A percentile compares a stretch with the other conserved stretches of the same genome.
phyloP scores from a whole-genome alignment of 371 early-diverging fungal genomes.

The Haplosporangium sp. region DNA sequence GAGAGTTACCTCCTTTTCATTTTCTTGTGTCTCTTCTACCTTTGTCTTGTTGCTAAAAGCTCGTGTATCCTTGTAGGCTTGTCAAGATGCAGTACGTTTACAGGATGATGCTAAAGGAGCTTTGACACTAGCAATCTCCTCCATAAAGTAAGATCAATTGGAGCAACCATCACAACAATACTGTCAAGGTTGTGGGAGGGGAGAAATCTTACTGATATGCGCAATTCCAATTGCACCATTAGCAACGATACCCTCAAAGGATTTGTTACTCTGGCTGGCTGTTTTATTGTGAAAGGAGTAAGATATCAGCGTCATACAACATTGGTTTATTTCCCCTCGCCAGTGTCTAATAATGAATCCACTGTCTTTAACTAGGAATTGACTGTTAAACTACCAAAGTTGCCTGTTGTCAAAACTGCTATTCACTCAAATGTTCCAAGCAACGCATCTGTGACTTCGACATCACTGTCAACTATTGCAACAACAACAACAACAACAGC shows the following conservation, averaged over 20 bases:
- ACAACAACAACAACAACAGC: constrained; percentile 4
- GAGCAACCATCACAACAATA: background rate
- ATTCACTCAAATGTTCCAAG: constrained; percentile 40
- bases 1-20: background rate
- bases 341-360: background rate
- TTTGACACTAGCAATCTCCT: constrained; percentile 44
- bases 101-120: constrained; percentile 54
- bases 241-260: constrained; percentile 53
- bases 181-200: background rate
- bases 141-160: constrained; percentile 25
- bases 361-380: constrained; percentile 23
- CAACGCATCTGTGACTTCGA: constrained; percentile 3
- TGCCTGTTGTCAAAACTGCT: constrained; percentile 40
- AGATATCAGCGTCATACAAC: background rate
- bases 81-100: constrained; percentile 44
- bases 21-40: no score
- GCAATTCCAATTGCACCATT: background rate
- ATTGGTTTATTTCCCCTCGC: background rate
- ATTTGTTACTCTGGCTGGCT: constrained; percentile 42
- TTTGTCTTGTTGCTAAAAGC: background rate
- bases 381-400: constrained; percentile 46
- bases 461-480: background rate
- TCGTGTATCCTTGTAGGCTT: constrained; percentile 23
- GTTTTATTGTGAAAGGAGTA: constrained; percentile 55
- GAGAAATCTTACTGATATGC: background rate